Conservation (phyloP, 2,329 filamentous ascomycete genomes). For the Lecanoromycetidae sp. region DNA sequence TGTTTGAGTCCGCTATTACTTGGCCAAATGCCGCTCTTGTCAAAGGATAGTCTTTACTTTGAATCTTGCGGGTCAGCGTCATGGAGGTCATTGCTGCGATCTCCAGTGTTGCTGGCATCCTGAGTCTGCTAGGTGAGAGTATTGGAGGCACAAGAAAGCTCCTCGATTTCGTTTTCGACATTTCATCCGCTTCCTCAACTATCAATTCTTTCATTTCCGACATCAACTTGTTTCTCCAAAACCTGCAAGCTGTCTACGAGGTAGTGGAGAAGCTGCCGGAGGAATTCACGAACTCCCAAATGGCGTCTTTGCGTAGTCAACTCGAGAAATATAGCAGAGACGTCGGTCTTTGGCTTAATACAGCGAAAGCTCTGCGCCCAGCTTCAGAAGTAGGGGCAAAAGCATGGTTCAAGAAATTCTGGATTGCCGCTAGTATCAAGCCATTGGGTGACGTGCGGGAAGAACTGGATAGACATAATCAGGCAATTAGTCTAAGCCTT, state of each 20-base stretch:
- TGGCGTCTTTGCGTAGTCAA: not conserved
- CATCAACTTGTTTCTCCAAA: conserved; percentile 3
- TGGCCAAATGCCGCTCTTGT: no score
- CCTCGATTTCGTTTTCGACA: not conserved
- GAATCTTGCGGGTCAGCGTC: no score
- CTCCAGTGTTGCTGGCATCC: conserved; percentile 8
- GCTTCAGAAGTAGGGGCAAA: not conserved
- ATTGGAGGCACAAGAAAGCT: conserved; percentile 5
- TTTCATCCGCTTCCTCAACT: conserved; percentile 1
- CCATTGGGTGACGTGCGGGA: not conserved
- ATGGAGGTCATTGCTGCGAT: conserved; percentile 12
- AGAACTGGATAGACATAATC: conserved; percentile 4
- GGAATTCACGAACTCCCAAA: not conserved
- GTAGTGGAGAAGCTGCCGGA: not conserved
- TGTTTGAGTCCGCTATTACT: no score
- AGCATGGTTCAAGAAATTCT: conserved; percentile 10
- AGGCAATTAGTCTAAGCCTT: conserved; percentile 1
- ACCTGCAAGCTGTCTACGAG: conserved; percentile 1
- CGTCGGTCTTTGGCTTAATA: not conserved
- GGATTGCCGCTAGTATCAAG: conserved; percentile 1
- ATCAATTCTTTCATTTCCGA: conserved; percentile 2
- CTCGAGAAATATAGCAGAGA: conserved; percentile 5
- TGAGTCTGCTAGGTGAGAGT: conserved; percentile 6
- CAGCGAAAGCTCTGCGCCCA: conserved; percentile 2
- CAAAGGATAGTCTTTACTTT: no score